Base-by-base conservation (phyloP, 2,329 filamentous ascomycete genomes). In the Helminthosporium solani region DNA sequence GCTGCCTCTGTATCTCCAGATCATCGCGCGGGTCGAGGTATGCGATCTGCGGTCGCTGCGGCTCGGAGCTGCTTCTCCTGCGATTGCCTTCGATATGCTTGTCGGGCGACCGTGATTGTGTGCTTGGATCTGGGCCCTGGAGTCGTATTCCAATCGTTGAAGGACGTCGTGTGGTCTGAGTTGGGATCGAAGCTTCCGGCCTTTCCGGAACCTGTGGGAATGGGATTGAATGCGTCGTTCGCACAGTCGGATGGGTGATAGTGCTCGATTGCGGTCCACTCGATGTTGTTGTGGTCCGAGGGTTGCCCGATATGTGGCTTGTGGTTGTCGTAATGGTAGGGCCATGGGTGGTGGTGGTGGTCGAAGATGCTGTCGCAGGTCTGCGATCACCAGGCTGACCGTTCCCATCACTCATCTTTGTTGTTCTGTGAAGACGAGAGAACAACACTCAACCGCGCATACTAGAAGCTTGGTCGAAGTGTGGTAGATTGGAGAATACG, bases 51-150 rank as follows among this genome's bases (percentile, higher is more conserved):
- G 60, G 63, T 27, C 58, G 61, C 23, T 64, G 64, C 7, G 64
- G 66, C 40, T 64, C 64, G 3, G 64, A 67, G 43, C 57, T 67
- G 47, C 63, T 67, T 39, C 66, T 54, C 41, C 65, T 53, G 23
- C 64, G 61, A 23, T 58, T 59, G 20, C 47, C 46, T 21, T 50
- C 48, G 16, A 58, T 49, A 14, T 47, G 42, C 14, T 18, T 18
- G 7, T 9, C n/a, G 3, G 18, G 11, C 14, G 19, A 34, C 4
- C 23, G 39, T 20, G 36, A 40, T 5, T 37, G 44, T 18, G 49
- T 19, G 40, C 23, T 37, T 12, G 40, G 40, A 5, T 54, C 53
- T 6, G 46, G 18, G 7, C 53, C 47, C 3, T 62, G 55, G 38
- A 54, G 49, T 23, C 64, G 53, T 16, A 68, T 60, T 9, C 63